Conservation (phyloP, 495 filamentous ascomycete species). For the Neurospora sp. region DNA sequence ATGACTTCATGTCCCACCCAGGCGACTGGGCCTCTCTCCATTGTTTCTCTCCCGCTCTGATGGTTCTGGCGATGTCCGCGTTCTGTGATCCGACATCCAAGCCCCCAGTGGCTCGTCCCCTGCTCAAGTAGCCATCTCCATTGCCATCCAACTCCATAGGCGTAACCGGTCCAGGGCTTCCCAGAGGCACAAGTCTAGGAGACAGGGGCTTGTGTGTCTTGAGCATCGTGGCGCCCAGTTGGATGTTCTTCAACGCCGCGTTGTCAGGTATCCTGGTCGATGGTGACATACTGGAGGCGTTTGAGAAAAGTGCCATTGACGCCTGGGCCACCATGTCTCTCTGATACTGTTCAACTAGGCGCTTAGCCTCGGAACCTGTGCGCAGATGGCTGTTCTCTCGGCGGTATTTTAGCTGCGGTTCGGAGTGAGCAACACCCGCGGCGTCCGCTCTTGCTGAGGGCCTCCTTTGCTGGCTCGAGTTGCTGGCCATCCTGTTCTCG, state of each 20-base stretch:
- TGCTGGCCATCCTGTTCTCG: conserved; percentile 25
- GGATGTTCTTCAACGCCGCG: not conserved
- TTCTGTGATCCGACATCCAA: not conserved
- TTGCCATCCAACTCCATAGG: conserved; percentile 57
- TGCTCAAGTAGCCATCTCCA: conserved; percentile 41
- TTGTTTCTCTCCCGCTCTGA: not conserved
- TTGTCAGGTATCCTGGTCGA: not conserved
- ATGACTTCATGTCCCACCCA: not conserved
- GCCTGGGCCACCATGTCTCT: conserved; percentile 49
- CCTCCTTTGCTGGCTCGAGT: conserved; percentile 8
- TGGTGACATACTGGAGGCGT: conserved; percentile 4
- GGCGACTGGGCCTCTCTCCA: not conserved
- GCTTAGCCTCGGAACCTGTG: conserved; percentile 35
- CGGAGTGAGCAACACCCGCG: conserved; percentile 8
- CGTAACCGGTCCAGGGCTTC: conserved; percentile 70
- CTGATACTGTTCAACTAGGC: conserved; percentile 47
- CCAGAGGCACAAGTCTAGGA: conserved; percentile 55
- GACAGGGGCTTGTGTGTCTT: conserved; percentile 43
- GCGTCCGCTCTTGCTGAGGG: not conserved
- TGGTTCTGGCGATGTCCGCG: not conserved
- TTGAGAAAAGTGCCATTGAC: conserved; percentile 21
- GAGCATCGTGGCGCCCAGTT: conserved; percentile 4
- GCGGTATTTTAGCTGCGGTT: conserved; percentile 18
- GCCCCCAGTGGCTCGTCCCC: conserved; percentile 14
- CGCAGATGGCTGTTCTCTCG: conserved; percentile 16